A percentile compares a stretch with the other conserved stretches of the same genome.
Evolutionary conservation across 139 green algal species (phyloP).

Genomic region (Pseudopediastrum boryanum): DNA sequence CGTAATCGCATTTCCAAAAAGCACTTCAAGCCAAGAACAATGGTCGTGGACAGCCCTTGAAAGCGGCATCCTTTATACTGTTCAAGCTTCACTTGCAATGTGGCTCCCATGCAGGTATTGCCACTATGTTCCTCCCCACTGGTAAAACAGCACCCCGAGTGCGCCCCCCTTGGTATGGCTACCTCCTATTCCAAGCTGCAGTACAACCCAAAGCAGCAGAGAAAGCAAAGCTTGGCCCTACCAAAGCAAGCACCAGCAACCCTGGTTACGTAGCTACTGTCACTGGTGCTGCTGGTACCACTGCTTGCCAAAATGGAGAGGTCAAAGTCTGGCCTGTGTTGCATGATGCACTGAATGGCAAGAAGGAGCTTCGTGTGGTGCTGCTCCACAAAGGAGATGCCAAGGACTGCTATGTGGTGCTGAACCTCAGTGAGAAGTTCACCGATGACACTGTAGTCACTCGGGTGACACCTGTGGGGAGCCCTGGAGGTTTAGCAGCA

Average conservation of each 20-base stretch:
- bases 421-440: not conserved
- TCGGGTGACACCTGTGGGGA: too few species aligned
- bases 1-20: too few species aligned
- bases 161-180: slow-evolving; percentile 24
- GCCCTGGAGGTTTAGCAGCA: too few species aligned
- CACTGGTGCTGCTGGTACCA: slow-evolving; percentile 5
- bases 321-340: slow-evolving; percentile 33
- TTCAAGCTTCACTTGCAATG: too few species aligned
- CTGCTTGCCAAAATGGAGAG: not conserved
- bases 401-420: not conserved
- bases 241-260: not conserved
- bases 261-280: slow-evolving; percentile 4
- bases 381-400: slow-evolving; percentile 21
- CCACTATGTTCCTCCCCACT: slow-evolving; percentile 3
- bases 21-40: too few species aligned
- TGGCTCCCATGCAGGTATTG: too few species aligned
- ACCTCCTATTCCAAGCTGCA: slow-evolving; percentile 28
- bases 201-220: not conserved
- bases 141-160: slow-evolving; percentile 1
- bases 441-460: not conserved
- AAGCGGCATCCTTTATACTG: too few species aligned
- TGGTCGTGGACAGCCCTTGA: too few species aligned
- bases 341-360: not conserved
- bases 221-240: not conserved
- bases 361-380: slow-evolving; percentile 7